Evolutionary conservation across 108 stramenopile species (phyloP), one percentile per base, ranked within the genome.

Genomic region (Bacterosira constricta): DNA sequence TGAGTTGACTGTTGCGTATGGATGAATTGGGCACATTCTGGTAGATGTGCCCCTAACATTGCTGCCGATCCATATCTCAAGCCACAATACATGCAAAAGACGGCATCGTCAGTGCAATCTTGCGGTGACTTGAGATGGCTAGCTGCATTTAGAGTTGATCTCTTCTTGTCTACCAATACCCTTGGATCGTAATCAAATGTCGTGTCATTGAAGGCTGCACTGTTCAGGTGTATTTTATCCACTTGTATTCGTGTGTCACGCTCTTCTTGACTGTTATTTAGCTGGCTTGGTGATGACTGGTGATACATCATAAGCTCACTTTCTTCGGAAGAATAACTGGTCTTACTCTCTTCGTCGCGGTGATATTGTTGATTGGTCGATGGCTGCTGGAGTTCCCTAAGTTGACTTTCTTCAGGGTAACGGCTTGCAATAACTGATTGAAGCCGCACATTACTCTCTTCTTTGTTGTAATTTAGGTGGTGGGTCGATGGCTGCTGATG

Each of bases 51-150:
- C 4, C 68, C 61, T 3, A 79, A 35, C 2, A 45, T 20, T 65
- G 41, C 49, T 6, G 46, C n/a, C 31, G 77, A 75, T 60, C 20
- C 35, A 30, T 64, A 71, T 27, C 45, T 59, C 32, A 65, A 21
- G 7, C 77, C 77, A 34, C 77, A 79, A 45, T 60, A 79, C 29
- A 79, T 37, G 17, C 77, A 79, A 35, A 66, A 79, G 13, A 79
- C 7, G 9, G 6, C 39, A 17, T 13, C 37, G 42, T 50, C 3
- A 6, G 25, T 61, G 20, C 69, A 49, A 30, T 79, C 77, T 52
- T 66, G 77, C 35, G 77, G 69, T 10, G 63, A 65, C 63, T 70
- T 70, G 49, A 65, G 9, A 10, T 53, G 47, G 20, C n/a, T 27
- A 0, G 25, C 31, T 36, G 18, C 41, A n/a, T 42, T 30, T 30